Evolutionary conservation across 352 stramenopile species (phyloP).

Genomic region (Phytophthora hybrid): DNA sequence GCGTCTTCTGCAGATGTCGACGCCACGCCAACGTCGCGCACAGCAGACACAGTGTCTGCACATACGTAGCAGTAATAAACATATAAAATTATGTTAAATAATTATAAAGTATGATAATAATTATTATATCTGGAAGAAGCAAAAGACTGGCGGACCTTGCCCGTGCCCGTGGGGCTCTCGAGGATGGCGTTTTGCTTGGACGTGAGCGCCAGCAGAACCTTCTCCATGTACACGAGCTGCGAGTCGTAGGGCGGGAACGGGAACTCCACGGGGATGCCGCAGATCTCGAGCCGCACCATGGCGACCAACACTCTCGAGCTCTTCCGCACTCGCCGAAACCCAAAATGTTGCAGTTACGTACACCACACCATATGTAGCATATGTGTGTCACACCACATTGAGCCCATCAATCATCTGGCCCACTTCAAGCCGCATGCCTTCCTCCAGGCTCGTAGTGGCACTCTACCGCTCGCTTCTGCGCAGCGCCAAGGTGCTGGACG

Average conservation of each 20-base stretch:
- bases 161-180: conserved; percentile 98
- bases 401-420: neutral
- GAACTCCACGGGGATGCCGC: conserved; percentile 94
- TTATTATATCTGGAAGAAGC: neutral
- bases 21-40: conserved; percentile 96
- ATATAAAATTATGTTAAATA: neutral
- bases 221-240: conserved; percentile 98
- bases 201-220: conserved; percentile 92
- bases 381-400: neutral
- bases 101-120: neutral
- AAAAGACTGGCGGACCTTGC: conserved; percentile 79
- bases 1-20: conserved; percentile 70
- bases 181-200: conserved; percentile 96
- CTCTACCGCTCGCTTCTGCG: conserved; percentile 78
- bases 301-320: neutral
- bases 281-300: conserved; percentile 88
- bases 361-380: conserved; percentile 14
- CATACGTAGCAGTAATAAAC: neutral
- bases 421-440: conserved; percentile 41
- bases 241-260: conserved; percentile 97
- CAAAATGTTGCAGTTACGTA: conserved; percentile 38
- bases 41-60: conserved; percentile 96
- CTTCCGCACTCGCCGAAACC: conserved; percentile 6
- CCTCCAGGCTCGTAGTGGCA: conserved; percentile 59
- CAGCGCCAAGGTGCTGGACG: conserved; percentile 72